These are phyloP conservation scores for Purpureocillium takamizusanense DNA, from an alignment of 2,329 filamentous ascomycete species.

Conservation along the genomic window DNA sequence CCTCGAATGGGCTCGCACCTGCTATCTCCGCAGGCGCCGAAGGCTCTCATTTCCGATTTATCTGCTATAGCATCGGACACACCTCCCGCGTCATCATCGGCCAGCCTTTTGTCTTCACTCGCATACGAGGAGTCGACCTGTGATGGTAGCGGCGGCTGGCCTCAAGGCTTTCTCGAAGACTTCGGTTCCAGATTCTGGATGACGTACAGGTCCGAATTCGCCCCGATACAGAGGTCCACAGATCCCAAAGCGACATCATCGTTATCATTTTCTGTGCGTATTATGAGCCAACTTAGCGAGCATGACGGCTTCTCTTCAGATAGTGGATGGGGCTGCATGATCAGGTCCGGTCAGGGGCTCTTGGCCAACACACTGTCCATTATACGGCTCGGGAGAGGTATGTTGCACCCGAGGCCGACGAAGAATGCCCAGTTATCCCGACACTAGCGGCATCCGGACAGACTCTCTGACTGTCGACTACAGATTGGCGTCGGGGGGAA, in stretches of 20 bases:
- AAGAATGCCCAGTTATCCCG: too few species aligned
- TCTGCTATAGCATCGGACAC: conserved; percentile 29
- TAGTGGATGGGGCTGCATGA: conserved; percentile 98
- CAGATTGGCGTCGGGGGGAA: conserved; percentile 66
- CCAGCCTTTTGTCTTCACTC: conserved; percentile 42
- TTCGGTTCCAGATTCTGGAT: conserved; percentile 94
- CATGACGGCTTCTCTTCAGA: conserved; percentile 82
- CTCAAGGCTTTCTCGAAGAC: conserved; percentile 75
- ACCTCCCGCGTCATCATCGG: conserved; percentile 38
- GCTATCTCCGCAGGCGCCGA: conserved; percentile 7
- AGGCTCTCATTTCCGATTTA: conserved; percentile 8
- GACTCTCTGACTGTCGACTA: not conserved
- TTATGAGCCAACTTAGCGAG: conserved; percentile 73
- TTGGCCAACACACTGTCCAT: conserved; percentile 76
- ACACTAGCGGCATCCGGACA: too few species aligned
- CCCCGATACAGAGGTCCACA: conserved; percentile 67
- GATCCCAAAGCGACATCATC: conserved; percentile 61
- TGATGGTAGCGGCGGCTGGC: conserved; percentile 68
- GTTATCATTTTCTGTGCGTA: conserved; percentile 75
- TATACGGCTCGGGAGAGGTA: conserved; percentile 71
- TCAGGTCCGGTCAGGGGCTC: conserved; percentile 87
- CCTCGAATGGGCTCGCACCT: conserved; percentile 7
- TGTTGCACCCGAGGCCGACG: conserved; percentile 8
- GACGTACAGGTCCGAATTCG: conserved; percentile 86
- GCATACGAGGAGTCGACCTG: conserved; percentile 35